phyloP scores from a whole-genome alignment of 768 basidiomycete genomes.

The Roridomyces roridus region DNA sequence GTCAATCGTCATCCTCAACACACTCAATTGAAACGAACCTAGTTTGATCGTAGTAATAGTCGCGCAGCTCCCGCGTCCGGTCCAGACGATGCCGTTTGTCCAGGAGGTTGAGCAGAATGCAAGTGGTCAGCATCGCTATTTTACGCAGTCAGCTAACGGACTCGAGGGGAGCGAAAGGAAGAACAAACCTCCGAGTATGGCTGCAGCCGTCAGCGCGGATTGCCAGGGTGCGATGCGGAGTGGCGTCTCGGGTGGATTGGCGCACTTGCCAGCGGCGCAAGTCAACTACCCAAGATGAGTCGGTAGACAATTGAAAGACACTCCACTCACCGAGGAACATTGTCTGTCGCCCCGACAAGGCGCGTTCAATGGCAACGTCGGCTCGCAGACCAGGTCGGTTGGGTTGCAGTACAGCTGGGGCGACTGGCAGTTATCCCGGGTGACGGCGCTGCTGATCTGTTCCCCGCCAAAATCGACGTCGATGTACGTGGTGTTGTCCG shows the following conservation, averaged over 20 bases:
- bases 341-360: conserved; percentile 59
- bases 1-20: too few relatives aligned
- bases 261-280: conserved; percentile 37
- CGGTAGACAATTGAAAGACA: background rate
- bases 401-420: conserved; percentile 63
- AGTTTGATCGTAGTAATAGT: conserved; percentile 58
- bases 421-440: conserved; percentile 63
- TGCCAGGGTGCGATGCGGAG: conserved; percentile 50
- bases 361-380: conserved; percentile 46
- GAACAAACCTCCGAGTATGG: conserved; percentile 47
- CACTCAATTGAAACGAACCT: conserved; percentile 40
- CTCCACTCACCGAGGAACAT: conserved; percentile 53
- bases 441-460: conserved; percentile 55
- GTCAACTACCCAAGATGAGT: conserved; percentile 38
- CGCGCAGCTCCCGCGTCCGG: conserved; percentile 46
- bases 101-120: conserved; percentile 43
- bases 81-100: conserved; percentile 47
- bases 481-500: conserved; percentile 59
- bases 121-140: conserved; percentile 44
- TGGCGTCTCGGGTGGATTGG: conserved; percentile 44
- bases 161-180: background rate
- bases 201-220: conserved; percentile 42
- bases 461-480: conserved; percentile 46
- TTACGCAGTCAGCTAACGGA: background rate
- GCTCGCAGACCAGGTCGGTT: conserved; percentile 46